Percentiles rank a stretch among this genome's conserved stretches.
Conservation (phyloP, 2,329 filamentous ascomycete species). For the Pseudogymnoascus sp. region DNA sequence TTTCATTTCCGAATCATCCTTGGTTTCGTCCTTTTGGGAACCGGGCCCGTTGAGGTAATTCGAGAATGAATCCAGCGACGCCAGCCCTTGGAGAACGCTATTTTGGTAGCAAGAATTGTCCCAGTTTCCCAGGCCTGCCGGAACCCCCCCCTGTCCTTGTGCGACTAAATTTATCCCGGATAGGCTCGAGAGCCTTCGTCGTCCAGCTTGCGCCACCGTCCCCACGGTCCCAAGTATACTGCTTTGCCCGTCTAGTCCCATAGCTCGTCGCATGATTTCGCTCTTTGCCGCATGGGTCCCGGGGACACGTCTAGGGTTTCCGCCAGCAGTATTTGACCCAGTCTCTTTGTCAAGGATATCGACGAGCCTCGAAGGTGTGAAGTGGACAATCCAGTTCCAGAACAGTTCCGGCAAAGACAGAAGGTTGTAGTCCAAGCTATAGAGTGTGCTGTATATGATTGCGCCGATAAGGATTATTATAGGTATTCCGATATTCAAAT, state of each 20-base stretch:
- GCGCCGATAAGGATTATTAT: slow-evolving; percentile 21
- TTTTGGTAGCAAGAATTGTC: slow-evolving; percentile 98
- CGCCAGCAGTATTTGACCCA: slow-evolving; percentile 9
- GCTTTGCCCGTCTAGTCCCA: slow-evolving; percentile 48
- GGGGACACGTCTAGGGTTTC: slow-evolving; percentile 23
- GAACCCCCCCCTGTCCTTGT: slow-evolving; percentile 36
- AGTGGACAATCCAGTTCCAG: slow-evolving; percentile 53
- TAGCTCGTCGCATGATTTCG: slow-evolving; percentile 53
- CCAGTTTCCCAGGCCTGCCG: slow-evolving; percentile 73
- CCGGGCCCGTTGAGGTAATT: slow-evolving; percentile 50
- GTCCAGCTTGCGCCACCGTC: slow-evolving; percentile 50
- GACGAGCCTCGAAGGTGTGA: slow-evolving; percentile 49
- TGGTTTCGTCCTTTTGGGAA: slow-evolving; percentile 5
- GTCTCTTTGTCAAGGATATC: slow-evolving; percentile 42
- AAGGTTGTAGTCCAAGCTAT: slow-evolving; percentile 28
- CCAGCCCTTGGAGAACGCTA: slow-evolving; percentile 79
- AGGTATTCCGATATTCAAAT: slow-evolving; percentile 16
- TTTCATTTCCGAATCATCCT: slow-evolving; percentile 19
- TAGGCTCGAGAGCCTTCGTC: slow-evolving; percentile 46
- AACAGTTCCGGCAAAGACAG: slow-evolving; percentile 40
- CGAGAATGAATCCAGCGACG: slow-evolving; percentile 63
- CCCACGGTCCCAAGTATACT: slow-evolving; percentile 39
- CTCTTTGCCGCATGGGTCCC: slow-evolving; percentile 52
- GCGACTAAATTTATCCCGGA: slow-evolving; percentile 32
- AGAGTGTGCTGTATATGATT: slow-evolving; percentile 25